phyloP scores from a whole-genome alignment of 768 basidiomycete species.

The Floccularia luteovirens region DNA sequence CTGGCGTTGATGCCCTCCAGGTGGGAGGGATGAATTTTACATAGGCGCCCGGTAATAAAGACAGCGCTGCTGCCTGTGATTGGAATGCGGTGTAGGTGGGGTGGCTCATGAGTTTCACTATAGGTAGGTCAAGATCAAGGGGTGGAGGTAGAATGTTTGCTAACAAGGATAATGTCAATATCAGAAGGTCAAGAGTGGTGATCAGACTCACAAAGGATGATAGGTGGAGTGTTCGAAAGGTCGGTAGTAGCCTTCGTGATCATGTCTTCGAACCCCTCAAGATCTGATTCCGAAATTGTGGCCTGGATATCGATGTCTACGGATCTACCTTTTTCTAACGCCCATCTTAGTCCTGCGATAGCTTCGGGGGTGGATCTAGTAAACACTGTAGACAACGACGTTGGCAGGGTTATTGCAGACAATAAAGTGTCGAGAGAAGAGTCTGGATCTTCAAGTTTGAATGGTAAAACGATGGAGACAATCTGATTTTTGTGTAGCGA shows the following conservation, averaged over 20 bases:
- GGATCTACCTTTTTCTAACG: constrained; percentile 50
- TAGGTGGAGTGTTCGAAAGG: constrained; percentile 37
- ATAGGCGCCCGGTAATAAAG: constrained; percentile 63
- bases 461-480: constrained; percentile 55
- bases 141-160: constrained; percentile 80
- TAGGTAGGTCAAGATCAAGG: constrained; percentile 59
- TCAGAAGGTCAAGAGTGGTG: constrained; percentile 1
- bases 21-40: constrained; percentile 73
- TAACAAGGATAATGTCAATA: constrained; percentile 18
- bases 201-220: constrained; percentile 56
- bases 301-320: constrained; percentile 67
- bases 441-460: constrained; percentile 42
- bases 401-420: constrained; percentile 28
- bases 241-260: constrained; percentile 53
- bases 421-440: constrained; percentile 27
- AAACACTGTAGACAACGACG: constrained; percentile 54
- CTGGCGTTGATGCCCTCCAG: constrained; percentile 58
- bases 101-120: constrained; percentile 76
- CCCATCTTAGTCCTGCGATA: constrained; percentile 56
- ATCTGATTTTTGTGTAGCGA: constrained; percentile 22
- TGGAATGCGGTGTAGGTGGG: constrained; percentile 70
- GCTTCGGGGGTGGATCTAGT: constrained; percentile 37
- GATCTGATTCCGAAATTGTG: constrained; percentile 42
- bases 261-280: constrained; percentile 66
- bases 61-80: constrained; percentile 61